Base-by-base conservation (phyloP, 2,329 filamentous ascomycete species). In the Colletotrichum coccodes region DNA sequence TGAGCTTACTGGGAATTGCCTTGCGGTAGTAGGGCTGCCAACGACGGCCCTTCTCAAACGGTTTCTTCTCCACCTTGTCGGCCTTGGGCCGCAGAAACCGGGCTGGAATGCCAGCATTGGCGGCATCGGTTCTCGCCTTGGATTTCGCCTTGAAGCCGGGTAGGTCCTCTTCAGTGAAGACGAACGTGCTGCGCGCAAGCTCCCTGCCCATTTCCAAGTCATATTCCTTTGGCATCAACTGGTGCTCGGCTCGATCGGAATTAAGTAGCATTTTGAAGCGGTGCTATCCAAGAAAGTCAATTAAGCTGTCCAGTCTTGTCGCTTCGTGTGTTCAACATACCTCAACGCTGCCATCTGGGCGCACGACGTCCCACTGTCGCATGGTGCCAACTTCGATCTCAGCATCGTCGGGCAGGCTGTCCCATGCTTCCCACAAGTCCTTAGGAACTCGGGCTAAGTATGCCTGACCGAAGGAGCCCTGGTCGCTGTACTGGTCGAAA, bases 91-190 rank as follows among this genome's bases (percentile, higher is more conserved):
- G 82, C 71, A 88, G 76, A 30, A 91, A 80, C 40, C 88, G 85
- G 6, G 85, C 80, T 5, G 89, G 89, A 68, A 91, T 89, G 60
- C 89, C 87, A 21, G 84, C 86, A 50, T 85, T 87, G 4, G 87
- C 81, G 9, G 87, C 86, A 60, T 89, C 86, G n/a, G 85, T 83
- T 58, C 86, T 84, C 54, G 81, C 81, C 74, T 85, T 87, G 75
- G 87, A 87, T 77, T 86, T 87, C 21, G 84, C 83, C 73, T 88
- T 88, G 81, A 90, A 94, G 42, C 93, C 93, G 21, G 73, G 72
- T 9, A 75, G 67, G 76, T 98, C 94, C 78, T 97, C 94, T 81
- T 99, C 96, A 46, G 92, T 94, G 77, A 99, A 99, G 64, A 98
- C 85, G 77, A 92, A 97, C 23, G 94, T 96, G 80, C 97, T 98